Percentiles rank a stretch among this genome's conserved stretches.
These are phyloP conservation scores for Vanilla planifolia DNA, from an alignment of 106 monocot genomes.

Conservation along the genomic window DNA sequence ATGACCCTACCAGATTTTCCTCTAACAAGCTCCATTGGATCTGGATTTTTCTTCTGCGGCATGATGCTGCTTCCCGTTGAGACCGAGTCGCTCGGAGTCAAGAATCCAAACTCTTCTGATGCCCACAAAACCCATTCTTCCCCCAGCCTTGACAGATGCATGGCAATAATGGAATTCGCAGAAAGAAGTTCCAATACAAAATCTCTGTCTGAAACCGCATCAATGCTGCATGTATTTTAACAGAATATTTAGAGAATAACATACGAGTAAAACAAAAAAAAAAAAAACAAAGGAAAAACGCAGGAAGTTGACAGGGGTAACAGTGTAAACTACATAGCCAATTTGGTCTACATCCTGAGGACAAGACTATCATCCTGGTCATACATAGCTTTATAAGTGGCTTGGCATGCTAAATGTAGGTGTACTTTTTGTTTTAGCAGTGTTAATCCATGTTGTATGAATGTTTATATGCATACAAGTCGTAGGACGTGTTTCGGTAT, in stretches of 20 bases:
- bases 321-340: too few species aligned
- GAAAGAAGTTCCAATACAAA: conserved; percentile 88
- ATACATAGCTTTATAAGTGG: too few species aligned
- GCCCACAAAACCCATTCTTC: conserved; percentile 99
- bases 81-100: conserved; percentile 75
- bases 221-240: conserved; percentile 56
- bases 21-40: conserved; percentile 98
- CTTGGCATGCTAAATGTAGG: too few species aligned
- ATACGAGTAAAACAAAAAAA: not conserved
- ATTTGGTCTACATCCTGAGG: too few species aligned
- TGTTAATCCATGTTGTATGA: too few species aligned
- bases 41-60: conserved; percentile 99
- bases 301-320: too few species aligned
- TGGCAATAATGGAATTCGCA: conserved; percentile 69
- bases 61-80: conserved; percentile 92
- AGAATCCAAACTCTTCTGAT: conserved; percentile 96
- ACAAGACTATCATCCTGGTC: too few species aligned
- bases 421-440: too few species aligned
- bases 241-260: not conserved
- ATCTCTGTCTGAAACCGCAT: conserved; percentile 97
- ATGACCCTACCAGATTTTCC: conserved; percentile 93
- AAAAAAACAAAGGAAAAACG: not conserved
- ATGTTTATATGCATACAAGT: too few species aligned
- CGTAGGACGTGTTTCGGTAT: too few species aligned
- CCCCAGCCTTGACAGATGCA: conserved; percentile 93